Evolutionary conservation across 2,329 filamentous ascomycete species (phyloP), one percentile per base, ranked within the genome.

Genomic region (Calonectria multiphialidica): DNA sequence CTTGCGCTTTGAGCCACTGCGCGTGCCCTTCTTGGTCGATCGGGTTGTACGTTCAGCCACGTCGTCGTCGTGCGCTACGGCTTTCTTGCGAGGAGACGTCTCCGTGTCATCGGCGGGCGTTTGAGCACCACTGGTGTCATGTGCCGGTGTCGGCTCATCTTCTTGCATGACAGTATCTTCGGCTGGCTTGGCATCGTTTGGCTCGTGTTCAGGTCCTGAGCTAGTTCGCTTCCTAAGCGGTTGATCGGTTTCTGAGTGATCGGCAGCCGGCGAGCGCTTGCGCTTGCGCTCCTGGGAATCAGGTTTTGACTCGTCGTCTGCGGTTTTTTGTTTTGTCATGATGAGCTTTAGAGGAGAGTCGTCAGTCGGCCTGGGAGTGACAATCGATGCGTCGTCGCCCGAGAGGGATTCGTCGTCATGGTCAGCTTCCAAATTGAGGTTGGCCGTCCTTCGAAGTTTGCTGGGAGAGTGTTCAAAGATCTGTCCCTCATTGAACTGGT

Each of bases 381-480:
- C 80, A 73, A 81, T 77, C 33, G 85, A 87, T 42, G 78, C 79
- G 80, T 87, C 80, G 73, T 85, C 85, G 47, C 84, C 87, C 28
- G 84, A 85, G 21, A 82, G 79, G 30, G 83, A 84, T 28, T 87
- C 86, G 28, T 83, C 84, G 59, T 78, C 81, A 49, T 81, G 81
- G 64, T 81, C 84, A 63, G 83, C 76, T 67, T 83, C 78, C n/a
- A 84, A 83, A 74, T 83, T 77, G 73, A 80, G 76, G 23, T 79
- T 77, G 42, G 82, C 78, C 13, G 80, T 79, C 73, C 93, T 90
- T 76, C 91, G 91, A 72, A 95, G 89, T 86, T 95, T 96, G 87
- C 93, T 96, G 3, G 94, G 94, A 67, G 92, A 95, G 76, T 90
- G 90, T 78, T 93, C 91, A 75, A 91, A 90, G 68, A 85, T 82